Conservation (phyloP, 108 stramenopile species). For the Skeletonema grethae region DNA sequence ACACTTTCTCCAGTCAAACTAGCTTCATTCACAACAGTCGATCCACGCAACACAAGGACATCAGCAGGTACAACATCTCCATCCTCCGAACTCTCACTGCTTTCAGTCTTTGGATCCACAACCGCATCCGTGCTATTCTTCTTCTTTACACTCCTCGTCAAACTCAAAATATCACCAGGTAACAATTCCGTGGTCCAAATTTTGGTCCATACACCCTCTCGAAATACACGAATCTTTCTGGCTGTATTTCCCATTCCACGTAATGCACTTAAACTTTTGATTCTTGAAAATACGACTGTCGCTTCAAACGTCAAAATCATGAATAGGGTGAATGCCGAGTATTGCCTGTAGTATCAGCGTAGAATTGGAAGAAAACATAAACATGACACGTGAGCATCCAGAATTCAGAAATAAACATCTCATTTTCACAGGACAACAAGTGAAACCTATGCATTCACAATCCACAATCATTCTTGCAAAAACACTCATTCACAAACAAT, state of each 20-base stretch:
- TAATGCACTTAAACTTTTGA: slow-evolving; percentile 70
- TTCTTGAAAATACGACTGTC: slow-evolving; percentile 88
- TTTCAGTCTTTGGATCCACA: slow-evolving; percentile 33
- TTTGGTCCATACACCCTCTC: slow-evolving; percentile 68
- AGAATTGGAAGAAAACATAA: too few species aligned
- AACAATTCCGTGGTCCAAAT: slow-evolving; percentile 78
- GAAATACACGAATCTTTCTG: slow-evolving; percentile 77
- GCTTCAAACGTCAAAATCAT: slow-evolving; percentile 94
- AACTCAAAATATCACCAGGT: slow-evolving; percentile 94
- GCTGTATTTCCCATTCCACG: slow-evolving; percentile 81
- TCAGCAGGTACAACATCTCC: slow-evolving; percentile 96
- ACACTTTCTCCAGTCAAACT: slow-evolving; percentile 94
- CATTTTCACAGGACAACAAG: neutral
- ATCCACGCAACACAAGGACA: slow-evolving; percentile 84
- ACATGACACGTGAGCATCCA: too few species aligned
- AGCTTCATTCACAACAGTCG: slow-evolving; percentile 95
- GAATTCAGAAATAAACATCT: too few species aligned
- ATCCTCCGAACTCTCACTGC: slow-evolving; percentile 41
- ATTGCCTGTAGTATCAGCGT: slow-evolving; percentile 82
- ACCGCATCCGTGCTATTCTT: slow-evolving; percentile 37
- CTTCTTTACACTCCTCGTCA: slow-evolving; percentile 66
- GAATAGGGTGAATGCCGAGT: slow-evolving; percentile 90
- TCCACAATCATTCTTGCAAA: neutral
- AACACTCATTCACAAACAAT: neutral
- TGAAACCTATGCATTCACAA: neutral